Conservation (phyloP, 2,329 filamentous ascomycete species). For the Xylogone sp. region DNA sequence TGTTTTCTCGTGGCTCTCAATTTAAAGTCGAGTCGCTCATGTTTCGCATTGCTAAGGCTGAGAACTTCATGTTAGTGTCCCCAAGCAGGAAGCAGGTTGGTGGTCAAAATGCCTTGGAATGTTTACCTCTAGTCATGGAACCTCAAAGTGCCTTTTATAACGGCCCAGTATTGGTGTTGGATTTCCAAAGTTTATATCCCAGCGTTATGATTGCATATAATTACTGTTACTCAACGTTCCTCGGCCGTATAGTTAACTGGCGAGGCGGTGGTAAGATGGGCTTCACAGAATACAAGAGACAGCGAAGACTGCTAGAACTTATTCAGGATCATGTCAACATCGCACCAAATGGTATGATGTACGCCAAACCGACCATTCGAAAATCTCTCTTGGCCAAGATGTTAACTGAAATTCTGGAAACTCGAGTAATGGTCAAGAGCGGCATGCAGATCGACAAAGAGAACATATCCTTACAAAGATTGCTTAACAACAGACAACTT, state of each 20-base stretch:
- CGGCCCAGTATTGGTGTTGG: conserved; percentile 83
- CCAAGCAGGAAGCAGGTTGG: conserved; percentile 91
- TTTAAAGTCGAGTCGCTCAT: conserved; percentile 99
- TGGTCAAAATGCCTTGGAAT: conserved; percentile 90
- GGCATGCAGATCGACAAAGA: conserved; percentile 94
- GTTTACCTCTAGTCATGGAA: conserved; percentile 94
- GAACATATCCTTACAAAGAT: conserved; percentile 77
- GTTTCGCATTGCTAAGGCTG: conserved; percentile 97
- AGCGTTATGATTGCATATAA: conserved; percentile 99
- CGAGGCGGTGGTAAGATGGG: conserved; percentile 93
- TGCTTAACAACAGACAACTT: conserved; percentile 90
- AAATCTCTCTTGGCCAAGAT: conserved; percentile 94
- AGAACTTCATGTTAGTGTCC: conserved; percentile 87
- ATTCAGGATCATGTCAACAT: conserved; percentile 87
- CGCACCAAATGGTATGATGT: conserved; percentile 95
- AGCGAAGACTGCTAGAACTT: conserved; percentile 70
- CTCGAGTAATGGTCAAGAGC: conserved; percentile 94
- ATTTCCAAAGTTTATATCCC: conserved; percentile 95
- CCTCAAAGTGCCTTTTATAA: conserved; percentile 92
- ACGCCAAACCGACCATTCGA: conserved; percentile 77
- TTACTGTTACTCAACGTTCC: conserved; percentile 95
- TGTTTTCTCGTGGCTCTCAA: conserved; percentile 91
- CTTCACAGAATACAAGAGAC: conserved; percentile 79
- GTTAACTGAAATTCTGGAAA: conserved; percentile 93
- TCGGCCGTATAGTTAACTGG: conserved; percentile 83